Conservation (phyloP, 768 basidiomycete genomes). For the Tremella fuciformis region DNA sequence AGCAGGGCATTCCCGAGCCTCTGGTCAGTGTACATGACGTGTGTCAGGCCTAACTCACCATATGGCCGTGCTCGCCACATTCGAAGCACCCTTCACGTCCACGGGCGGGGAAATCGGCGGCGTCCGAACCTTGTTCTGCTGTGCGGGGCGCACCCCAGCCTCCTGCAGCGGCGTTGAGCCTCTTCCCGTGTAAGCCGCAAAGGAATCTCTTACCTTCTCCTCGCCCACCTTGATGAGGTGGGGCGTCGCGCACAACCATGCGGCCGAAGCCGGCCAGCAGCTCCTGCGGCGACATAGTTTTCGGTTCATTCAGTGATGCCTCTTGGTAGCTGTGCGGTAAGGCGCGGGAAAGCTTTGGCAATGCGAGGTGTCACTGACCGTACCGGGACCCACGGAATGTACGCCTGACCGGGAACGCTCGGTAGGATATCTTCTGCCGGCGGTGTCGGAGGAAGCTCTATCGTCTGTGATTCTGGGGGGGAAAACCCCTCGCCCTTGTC, state of each 20-base stretch:
- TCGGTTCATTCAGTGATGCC: conserved; percentile 3
- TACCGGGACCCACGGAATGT: not conserved
- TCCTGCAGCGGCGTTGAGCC: not conserved
- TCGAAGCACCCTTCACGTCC: conserved; percentile 14
- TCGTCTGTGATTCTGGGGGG: not conserved
- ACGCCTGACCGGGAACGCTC: not conserved
- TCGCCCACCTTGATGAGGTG: not conserved
- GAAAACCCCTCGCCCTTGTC: too few species aligned
- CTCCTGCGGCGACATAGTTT: conserved; percentile 11
- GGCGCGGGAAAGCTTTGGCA: not conserved
- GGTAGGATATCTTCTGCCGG: not conserved
- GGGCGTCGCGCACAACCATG: not conserved
- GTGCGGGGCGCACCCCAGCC: not conserved
- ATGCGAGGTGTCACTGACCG: not conserved
- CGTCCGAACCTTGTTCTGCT: not conserved
- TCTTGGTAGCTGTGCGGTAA: conserved; percentile 18
- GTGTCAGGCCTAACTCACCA: conserved; percentile 3
- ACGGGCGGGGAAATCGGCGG: not conserved
- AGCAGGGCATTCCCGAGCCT: conserved; percentile 9
- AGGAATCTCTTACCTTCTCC: not conserved
- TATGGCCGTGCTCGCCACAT: conserved; percentile 26
- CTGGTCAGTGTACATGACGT: not conserved
- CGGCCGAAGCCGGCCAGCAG: conserved; percentile 14
- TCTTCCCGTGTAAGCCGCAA: not conserved
- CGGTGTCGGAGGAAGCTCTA: not conserved